These are phyloP conservation scores for Salvia splendens DNA, from an alignment of 257 asterid species.

Conservation along the genomic window DNA sequence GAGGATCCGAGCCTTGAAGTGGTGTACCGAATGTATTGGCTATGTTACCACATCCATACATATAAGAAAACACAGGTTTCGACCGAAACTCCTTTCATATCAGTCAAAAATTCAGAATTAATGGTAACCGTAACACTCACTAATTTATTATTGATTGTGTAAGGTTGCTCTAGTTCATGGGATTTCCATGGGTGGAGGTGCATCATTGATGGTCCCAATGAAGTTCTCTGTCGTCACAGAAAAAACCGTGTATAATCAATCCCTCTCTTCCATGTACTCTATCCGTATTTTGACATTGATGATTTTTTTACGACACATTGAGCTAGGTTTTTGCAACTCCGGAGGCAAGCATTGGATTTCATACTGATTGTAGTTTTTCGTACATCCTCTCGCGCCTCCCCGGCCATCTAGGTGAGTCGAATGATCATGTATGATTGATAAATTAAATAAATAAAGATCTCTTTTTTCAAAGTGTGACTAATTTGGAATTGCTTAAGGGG, in stretches of 20 bases:
- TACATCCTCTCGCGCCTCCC: slow-evolving; percentile 78
- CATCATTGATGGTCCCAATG: slow-evolving; percentile 89
- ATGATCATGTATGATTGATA: neutral
- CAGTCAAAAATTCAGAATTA: neutral
- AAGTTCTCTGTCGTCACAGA: slow-evolving; percentile 90
- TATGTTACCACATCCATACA: slow-evolving; percentile 89
- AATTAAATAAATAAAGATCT: neutral
- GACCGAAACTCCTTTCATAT: neutral
- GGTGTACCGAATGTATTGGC: slow-evolving; percentile 95
- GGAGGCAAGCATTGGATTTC: slow-evolving; percentile 93
- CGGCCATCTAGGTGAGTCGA: slow-evolving; percentile 70
- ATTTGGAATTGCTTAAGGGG: slow-evolving; percentile 58
- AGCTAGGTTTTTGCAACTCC: slow-evolving; percentile 91
- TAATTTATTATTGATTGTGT: slow-evolving; percentile 16
- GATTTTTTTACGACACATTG: slow-evolving; percentile 11
- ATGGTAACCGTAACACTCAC: slow-evolving; percentile 4
- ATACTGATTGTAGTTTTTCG: slow-evolving; percentile 93
- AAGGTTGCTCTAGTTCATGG: slow-evolving; percentile 94
- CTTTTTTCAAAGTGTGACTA: slow-evolving; percentile 21
- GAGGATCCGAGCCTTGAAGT: slow-evolving; percentile 86
- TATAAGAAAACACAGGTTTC: slow-evolving; percentile 74
- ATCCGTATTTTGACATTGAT: neutral
- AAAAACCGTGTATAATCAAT: slow-evolving; percentile 55
- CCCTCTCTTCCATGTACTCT: neutral
- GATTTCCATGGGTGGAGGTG: slow-evolving; percentile 98